Evolutionary conservation across 805 yeast genomes (phyloP).

Genomic region (Debaryomyces maramus): DNA sequence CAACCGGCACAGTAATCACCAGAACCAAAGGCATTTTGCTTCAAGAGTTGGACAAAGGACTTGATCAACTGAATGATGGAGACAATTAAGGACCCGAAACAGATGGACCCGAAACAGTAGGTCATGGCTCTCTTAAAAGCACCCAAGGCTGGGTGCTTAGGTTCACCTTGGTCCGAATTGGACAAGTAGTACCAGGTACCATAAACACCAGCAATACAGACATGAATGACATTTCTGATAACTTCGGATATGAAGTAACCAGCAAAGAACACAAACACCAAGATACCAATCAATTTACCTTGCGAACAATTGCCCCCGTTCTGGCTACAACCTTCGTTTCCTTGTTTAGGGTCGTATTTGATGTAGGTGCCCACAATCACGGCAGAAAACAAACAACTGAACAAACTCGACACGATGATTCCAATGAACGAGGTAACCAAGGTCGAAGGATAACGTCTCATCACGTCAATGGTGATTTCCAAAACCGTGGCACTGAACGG

Average conservation of each 20-base stretch:
- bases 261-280: slow-evolving; percentile 75
- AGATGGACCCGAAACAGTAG: slow-evolving; percentile 85
- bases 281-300: slow-evolving; percentile 62
- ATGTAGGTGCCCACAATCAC: slow-evolving; percentile 76
- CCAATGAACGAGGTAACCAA: slow-evolving; percentile 62
- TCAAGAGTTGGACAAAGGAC: slow-evolving; percentile 51
- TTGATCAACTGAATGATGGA: slow-evolving; percentile 68
- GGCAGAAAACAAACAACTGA: slow-evolving; percentile 63
- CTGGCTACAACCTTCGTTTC: slow-evolving; percentile 53
- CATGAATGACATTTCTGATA: slow-evolving; percentile 75
- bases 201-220: slow-evolving; percentile 77
- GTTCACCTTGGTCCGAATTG: slow-evolving; percentile 73
- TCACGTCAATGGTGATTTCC: slow-evolving; percentile 73
- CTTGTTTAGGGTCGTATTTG: slow-evolving; percentile 61
- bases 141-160: slow-evolving; percentile 75
- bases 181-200: slow-evolving; percentile 91
- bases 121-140: slow-evolving; percentile 80
- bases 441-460: slow-evolving; percentile 70
- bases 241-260: slow-evolving; percentile 86
- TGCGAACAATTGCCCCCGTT: slow-evolving; percentile 55
- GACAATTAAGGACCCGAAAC: slow-evolving; percentile 78
- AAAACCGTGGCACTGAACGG: slow-evolving; percentile 74
- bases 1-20: slow-evolving; percentile 56
- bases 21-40: slow-evolving; percentile 51
- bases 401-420: slow-evolving; percentile 55